phyloP scores from a whole-genome alignment of 2,329 filamentous ascomycete species.

The Ophiocordyceps camponoti-rufipedis region DNA sequence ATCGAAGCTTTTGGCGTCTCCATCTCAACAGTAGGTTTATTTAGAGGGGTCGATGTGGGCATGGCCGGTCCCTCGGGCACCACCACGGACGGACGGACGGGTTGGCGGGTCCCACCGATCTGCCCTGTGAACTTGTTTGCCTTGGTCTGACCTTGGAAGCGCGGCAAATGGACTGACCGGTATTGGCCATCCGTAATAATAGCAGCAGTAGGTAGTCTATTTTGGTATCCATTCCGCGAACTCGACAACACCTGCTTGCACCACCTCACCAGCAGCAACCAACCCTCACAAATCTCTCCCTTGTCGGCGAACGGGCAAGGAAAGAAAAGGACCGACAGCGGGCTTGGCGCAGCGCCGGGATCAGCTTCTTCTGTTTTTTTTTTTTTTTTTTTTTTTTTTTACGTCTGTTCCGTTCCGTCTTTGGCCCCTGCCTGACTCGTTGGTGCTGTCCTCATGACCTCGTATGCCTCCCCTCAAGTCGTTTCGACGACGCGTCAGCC shows the following conservation, averaged over 20 bases:
- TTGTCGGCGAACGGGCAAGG: not conserved
- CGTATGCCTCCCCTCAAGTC: not conserved
- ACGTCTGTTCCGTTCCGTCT: too few species aligned
- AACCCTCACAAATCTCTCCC: not conserved
- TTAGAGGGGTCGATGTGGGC: constrained; percentile 4
- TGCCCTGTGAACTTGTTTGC: constrained; percentile 5
- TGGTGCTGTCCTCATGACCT: constrained; percentile 8
- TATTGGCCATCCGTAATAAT: too few species aligned
- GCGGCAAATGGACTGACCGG: not conserved
- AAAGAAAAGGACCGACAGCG: constrained; percentile 1
- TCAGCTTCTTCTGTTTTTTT: not conserved
- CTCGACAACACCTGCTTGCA: too few species aligned
- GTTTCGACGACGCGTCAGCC: too few species aligned
- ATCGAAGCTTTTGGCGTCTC: constrained; percentile 7
- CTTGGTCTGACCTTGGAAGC: not conserved
- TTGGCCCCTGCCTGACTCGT: constrained; percentile 14
- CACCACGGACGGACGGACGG: not conserved
- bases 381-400: not conserved
- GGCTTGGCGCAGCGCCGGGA: constrained; percentile 1
- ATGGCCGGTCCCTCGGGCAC: constrained; percentile 1
- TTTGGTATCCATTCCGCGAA: not conserved
- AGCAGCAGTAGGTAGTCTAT: too few species aligned
- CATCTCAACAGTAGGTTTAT: constrained; percentile 4
- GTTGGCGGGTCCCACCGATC: constrained; percentile 7
- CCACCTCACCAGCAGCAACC: too few species aligned